Base-by-base conservation (phyloP, 1,284 basidiomycete species). In the Cutaneotrichosporon cutaneum region DNA sequence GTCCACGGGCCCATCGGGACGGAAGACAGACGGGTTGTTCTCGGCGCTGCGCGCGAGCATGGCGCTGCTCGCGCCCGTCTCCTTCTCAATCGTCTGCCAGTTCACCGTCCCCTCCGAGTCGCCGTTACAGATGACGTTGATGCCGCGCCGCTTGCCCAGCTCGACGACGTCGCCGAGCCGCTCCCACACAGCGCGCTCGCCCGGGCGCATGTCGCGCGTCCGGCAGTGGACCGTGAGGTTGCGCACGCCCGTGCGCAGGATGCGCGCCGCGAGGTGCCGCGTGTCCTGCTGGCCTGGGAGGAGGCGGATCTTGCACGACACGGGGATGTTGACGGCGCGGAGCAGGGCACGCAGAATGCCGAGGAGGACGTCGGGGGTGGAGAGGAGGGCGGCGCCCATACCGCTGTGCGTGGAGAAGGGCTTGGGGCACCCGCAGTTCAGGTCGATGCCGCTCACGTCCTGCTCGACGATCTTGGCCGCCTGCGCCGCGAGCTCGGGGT, bases 31-130 rank as follows among this genome's bases (percentile, higher is more conserved):
- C 0, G 94, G 92, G 76, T 99, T 99, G 10, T 88, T 81, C 79
- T 99, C 96, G 8, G 94, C 94, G 0, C 89, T 92, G 14, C 94
- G 88, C 8, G 95, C 96, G 48, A 99, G 90, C 95, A 99, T 99
- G 33, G 92, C 87, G 0, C 91, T 92, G 67, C 90, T 87, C n/a
- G 91, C 92, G 24, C 89, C 90, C 21, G 94, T 96, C 16, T 86
- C 77, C 60, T 84, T 81, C 62, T 88, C 85, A 62, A 96, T 86
- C 50, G 86, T 82, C 61, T 86, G 85, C 56, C 90, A 89, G 71
- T 95, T 93, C 62, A 88, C 84, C 75, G 84, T 88, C 1, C 88
- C 88, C 58, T 85, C 82, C 67, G 92, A 95, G 77, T 99, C 95
- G 0, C 96, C 96, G 77, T 99, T 99, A 79, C 92, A 91, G 36